Percentiles rank a stretch among this genome's conserved stretches.
These are phyloP conservation scores for Boletus rubescentipes DNA, from an alignment of 768 basidiomycete genomes.

Conservation along the genomic window DNA sequence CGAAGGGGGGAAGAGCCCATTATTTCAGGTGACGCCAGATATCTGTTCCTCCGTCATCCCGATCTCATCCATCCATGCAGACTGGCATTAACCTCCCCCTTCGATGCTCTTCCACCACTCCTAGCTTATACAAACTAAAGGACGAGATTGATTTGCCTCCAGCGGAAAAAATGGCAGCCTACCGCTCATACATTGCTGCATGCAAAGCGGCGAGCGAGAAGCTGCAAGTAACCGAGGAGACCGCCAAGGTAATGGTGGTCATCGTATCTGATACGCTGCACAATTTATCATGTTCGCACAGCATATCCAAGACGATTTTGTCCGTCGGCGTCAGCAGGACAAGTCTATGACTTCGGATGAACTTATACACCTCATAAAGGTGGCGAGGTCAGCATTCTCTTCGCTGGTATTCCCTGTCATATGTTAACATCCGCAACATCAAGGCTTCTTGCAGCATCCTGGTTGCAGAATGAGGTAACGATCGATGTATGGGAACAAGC, in stretches of 20 bases:
- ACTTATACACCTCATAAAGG: constrained; percentile 63
- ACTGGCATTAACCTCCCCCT: constrained; percentile 59
- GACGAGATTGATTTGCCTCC: constrained; percentile 47
- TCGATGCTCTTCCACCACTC: constrained; percentile 28
- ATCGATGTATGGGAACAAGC: constrained; percentile 61
- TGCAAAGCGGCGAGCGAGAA: constrained; percentile 50
- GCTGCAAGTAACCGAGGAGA: constrained; percentile 50
- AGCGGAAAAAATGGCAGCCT: constrained; percentile 47
- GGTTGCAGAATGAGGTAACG: constrained; percentile 55
- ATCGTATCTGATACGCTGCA: neutral
- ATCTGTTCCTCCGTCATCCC: neutral
- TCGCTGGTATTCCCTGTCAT: neutral
- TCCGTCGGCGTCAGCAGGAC: constrained; percentile 40
- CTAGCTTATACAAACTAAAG: constrained; percentile 48
- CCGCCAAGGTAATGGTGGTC: constrained; percentile 52
- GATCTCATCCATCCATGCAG: constrained; percentile 34
- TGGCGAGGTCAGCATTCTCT: constrained; percentile 56
- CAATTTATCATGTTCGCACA: constrained; percentile 26
- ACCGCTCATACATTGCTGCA: constrained; percentile 59
- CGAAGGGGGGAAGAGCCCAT: constrained; percentile 66
- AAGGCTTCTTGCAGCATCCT: constrained; percentile 64
- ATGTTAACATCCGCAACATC: constrained; percentile 6
- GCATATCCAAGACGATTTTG: constrained; percentile 81
- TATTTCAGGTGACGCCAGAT: constrained; percentile 56
- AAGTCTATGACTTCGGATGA: constrained; percentile 52